Evolutionary conservation across 805 yeast species (phyloP), one percentile per base, ranked within the genome.

Genomic region (Metschnikowia peoriensis): DNA sequence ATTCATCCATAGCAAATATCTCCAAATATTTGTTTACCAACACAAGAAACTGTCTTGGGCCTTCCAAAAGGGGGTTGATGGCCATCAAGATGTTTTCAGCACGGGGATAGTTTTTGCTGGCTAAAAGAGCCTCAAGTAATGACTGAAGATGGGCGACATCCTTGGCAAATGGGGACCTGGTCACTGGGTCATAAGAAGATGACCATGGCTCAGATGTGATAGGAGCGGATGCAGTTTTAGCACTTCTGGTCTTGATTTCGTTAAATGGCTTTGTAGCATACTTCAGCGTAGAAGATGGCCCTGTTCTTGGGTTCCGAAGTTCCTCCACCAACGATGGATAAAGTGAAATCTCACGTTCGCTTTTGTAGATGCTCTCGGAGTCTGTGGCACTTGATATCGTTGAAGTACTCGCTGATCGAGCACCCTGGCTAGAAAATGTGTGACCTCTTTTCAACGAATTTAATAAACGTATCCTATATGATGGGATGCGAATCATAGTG

Each of bases 61-160:
- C 67, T 53, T 59, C 72, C 66, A 55, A 66, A 17, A 83, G 66
- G 17, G 81, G 81, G 46, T 83, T 77, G 44, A 89, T 73, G 2
- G 91, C 84, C 49, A 76, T 73, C 40, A 90, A 68, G 17, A 89
- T 83, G 27, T 84, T 71, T 57, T 82, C 83, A 0, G 96, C 96
- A 62, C 97, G 76, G 22, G 77, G 80, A 59, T 78, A 80, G 63
- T 88, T 86, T 49, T 78, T 78, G 35, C 87, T 79, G 42, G 83
- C 81, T 34, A 90, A 63, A 58, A 92, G 85, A 0, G 94, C 93
- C 60, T 90, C 96, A 40, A 89, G 74, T 37, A 90, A 69, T 2
- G 92, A 81, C 84, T 92, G 90, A 16, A 86, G 73, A 60, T 86
- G 86, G 49, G 77, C 73, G n/a, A 81, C 79, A 56, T 83, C 86